Conservation (phyloP, 2,329 filamentous ascomycete species). For the Ceratocystis destructans region DNA sequence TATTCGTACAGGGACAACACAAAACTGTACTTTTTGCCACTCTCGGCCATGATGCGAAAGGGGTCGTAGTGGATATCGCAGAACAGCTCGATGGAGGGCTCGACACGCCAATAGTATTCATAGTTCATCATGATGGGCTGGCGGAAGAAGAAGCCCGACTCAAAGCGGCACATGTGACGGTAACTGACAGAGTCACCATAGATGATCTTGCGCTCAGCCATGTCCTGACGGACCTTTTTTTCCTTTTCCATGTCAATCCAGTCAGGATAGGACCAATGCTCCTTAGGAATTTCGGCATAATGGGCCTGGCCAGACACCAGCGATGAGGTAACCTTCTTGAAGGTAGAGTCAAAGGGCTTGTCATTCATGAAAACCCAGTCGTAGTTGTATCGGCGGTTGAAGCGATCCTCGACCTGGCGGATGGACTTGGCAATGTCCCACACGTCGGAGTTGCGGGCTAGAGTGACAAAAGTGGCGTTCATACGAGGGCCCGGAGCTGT, state of each 20-base stretch:
- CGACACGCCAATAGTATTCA: conserved; percentile 99
- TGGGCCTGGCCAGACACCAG: conserved; percentile 86
- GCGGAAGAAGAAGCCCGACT: conserved; percentile 98
- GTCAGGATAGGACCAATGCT: conserved; percentile 95
- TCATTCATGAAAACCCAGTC: conserved; percentile 99
- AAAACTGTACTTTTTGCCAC: conserved; percentile 97
- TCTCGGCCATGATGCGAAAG: conserved; percentile 91
- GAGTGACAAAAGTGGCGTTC: conserved; percentile 94
- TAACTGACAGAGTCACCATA: conserved; percentile 96
- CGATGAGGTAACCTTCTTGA: conserved; percentile 80
- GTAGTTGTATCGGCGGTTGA: conserved; percentile 93
- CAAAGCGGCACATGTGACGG: conserved; percentile 98
- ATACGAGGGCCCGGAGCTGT: conserved; percentile 58
- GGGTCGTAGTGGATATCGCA: conserved; percentile 94
- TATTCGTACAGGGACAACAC: conserved; percentile 94
- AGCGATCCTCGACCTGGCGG: conserved; percentile 90
- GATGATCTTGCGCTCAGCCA: conserved; percentile 90
- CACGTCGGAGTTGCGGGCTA: conserved; percentile 82
- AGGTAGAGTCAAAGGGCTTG: conserved; percentile 78
- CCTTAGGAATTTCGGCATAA: conserved; percentile 76
- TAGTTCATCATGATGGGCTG: conserved; percentile 89
- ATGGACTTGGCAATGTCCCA: conserved; percentile 98
- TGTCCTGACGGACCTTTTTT: conserved; percentile 78
- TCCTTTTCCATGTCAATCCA: conserved; percentile 95
- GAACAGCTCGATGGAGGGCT: conserved; percentile 90